A percentile compares a stretch with the other conserved stretches of the same genome.
These are phyloP conservation scores for Trichoderma sp. DNA, from an alignment of 2,329 filamentous ascomycete species.

Conservation along the genomic window DNA sequence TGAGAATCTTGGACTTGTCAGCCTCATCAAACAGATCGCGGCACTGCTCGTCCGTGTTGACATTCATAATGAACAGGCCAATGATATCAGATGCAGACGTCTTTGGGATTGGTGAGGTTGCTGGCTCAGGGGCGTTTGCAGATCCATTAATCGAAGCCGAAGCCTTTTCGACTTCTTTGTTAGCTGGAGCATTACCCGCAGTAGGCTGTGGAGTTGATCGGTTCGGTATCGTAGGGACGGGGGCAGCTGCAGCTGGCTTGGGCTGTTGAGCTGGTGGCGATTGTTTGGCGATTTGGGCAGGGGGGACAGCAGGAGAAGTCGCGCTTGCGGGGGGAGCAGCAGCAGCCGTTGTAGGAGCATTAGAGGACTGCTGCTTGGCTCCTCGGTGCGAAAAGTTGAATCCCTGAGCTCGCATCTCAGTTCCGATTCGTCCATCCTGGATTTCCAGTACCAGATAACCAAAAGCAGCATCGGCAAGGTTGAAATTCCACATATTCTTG, in stretches of 20 bases:
- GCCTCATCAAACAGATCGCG: conserved; percentile 79
- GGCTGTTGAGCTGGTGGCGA: conserved; percentile 38
- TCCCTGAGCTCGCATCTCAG: conserved; percentile 96
- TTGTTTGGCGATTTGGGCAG: conserved; percentile 37
- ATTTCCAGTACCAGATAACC: conserved; percentile 94
- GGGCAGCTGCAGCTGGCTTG: conserved; percentile 42
- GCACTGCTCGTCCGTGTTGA: conserved; percentile 78
- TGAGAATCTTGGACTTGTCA: conserved; percentile 75
- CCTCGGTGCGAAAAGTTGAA: conserved; percentile 98
- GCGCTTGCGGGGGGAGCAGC: neutral
- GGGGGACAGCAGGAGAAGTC: conserved; percentile 31
- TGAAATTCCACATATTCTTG: conserved; percentile 99
- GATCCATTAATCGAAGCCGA: conserved; percentile 51
- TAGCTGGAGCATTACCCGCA: conserved; percentile 40
- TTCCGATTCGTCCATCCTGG: conserved; percentile 92
- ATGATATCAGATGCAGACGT: conserved; percentile 64
- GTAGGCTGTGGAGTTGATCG: conserved; percentile 50
- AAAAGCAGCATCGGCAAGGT: conserved; percentile 94
- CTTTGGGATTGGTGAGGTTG: conserved; percentile 59
- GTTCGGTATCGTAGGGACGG: conserved; percentile 37
- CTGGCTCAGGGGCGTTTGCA: conserved; percentile 49
- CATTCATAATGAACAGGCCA: conserved; percentile 86
- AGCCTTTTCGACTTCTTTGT: conserved; percentile 57
- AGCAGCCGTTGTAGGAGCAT: conserved; percentile 27
- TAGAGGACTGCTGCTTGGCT: conserved; percentile 65